Conservation (phyloP, 208 protist genomes). For the Angomonas deanei region DNA sequence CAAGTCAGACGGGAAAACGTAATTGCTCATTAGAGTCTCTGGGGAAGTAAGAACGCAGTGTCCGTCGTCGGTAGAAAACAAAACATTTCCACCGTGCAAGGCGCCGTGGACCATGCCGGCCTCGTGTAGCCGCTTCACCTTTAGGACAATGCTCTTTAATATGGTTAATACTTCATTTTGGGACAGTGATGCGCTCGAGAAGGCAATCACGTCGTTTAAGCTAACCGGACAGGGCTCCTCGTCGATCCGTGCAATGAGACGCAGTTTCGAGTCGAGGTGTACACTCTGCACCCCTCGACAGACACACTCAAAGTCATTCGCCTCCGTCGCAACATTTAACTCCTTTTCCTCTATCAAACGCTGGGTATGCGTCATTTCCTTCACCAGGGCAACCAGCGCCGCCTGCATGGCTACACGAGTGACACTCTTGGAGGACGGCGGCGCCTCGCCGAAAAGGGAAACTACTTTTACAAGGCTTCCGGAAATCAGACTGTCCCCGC, state of each 20-base stretch:
- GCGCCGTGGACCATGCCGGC: conserved; percentile 63
- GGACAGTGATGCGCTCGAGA: conserved; percentile 17
- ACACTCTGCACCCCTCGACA: conserved; percentile 45
- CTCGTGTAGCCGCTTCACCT: conserved; percentile 42
- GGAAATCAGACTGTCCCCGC: not conserved
- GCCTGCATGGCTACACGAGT: not conserved
- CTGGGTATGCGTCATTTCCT: not conserved
- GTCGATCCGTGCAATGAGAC: conserved; percentile 63
- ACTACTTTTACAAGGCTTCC: not conserved
- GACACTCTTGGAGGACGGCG: not conserved
- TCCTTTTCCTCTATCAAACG: not conserved
- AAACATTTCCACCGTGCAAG: conserved; percentile 73
- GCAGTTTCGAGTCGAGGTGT: conserved; percentile 50
- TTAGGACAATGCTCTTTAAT: conserved; percentile 41
- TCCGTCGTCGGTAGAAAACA: conserved; percentile 67
- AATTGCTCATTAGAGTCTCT: conserved; percentile 40
- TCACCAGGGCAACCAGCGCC: not conserved
- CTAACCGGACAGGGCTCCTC: conserved; percentile 43
- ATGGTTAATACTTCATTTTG: conserved; percentile 38
- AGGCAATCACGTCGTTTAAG: conserved; percentile 59
- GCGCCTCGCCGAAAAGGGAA: not conserved
- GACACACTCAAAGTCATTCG: conserved; percentile 8
- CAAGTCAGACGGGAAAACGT: conserved; percentile 30
- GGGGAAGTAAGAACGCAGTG: conserved; percentile 48
- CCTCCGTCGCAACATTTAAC: not conserved